Evolutionary conservation across 495 filamentous ascomycete species (phyloP).

Genomic region (Tetracladium setigerum): DNA sequence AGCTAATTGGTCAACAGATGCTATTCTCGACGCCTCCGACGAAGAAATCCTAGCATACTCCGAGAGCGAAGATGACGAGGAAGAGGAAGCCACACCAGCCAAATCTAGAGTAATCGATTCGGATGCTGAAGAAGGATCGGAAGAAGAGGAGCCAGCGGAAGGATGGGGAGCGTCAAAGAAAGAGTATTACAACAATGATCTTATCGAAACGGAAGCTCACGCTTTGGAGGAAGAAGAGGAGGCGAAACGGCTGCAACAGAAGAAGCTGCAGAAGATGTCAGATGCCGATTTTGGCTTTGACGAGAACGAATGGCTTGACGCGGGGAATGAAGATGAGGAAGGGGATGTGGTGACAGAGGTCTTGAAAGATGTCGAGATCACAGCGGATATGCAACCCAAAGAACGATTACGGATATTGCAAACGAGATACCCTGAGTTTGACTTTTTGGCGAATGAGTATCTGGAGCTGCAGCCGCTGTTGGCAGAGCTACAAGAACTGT

Average conservation of each 20-base stretch:
- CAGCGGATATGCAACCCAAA: slow-evolving; percentile 65
- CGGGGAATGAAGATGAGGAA: slow-evolving; percentile 31
- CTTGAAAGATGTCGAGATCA: slow-evolving; percentile 72
- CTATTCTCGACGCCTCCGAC: slow-evolving; percentile 61
- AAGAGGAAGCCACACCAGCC: slow-evolving; percentile 34
- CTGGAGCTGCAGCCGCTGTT: slow-evolving; percentile 60
- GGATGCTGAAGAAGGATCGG: slow-evolving; percentile 26
- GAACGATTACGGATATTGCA: slow-evolving; percentile 72
- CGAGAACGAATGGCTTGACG: slow-evolving; percentile 69
- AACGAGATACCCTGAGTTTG: slow-evolving; percentile 84
- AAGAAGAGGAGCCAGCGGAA: slow-evolving; percentile 64
- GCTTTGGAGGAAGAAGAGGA: slow-evolving; percentile 89
- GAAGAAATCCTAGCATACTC: slow-evolving; percentile 75
- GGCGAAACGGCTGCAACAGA: slow-evolving; percentile 78
- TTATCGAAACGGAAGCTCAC: slow-evolving; percentile 85
- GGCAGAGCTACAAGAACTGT: slow-evolving; percentile 41
- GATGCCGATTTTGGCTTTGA: slow-evolving; percentile 92
- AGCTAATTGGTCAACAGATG: no score
- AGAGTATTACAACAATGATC: slow-evolving; percentile 87
- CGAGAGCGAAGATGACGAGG: slow-evolving; percentile 44
- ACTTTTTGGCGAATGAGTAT: slow-evolving; percentile 75
- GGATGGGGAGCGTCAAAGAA: slow-evolving; percentile 75
- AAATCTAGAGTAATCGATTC: slow-evolving; percentile 13
- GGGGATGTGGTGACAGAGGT: slow-evolving; percentile 67
- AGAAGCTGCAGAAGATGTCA: slow-evolving; percentile 75